Conservation (phyloP, 139 green algal genomes). For the Auxenochlorella pyrenoidosa region DNA sequence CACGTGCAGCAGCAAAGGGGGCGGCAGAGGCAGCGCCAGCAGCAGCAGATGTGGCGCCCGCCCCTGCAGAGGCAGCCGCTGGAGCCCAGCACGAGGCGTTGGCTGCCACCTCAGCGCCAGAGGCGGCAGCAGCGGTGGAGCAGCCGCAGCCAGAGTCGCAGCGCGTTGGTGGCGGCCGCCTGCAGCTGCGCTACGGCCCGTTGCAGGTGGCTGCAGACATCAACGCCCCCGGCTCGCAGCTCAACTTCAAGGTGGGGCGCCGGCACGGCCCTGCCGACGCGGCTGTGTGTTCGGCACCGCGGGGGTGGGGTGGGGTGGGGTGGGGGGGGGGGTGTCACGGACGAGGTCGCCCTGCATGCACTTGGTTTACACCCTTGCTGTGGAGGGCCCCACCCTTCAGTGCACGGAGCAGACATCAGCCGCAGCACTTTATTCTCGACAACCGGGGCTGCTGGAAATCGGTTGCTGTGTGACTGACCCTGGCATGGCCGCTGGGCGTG, state of each 20-base stretch:
- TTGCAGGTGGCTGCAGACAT: constrained; percentile 52
- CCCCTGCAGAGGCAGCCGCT: not conserved
- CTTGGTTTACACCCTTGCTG: too few species aligned
- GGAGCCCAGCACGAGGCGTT: not conserved
- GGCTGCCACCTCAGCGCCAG: not conserved
- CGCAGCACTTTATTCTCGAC: too few species aligned
- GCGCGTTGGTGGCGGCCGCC: constrained; percentile 45
- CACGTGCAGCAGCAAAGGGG: not conserved
- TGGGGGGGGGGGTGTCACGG: not conserved
- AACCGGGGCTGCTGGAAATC: too few species aligned
- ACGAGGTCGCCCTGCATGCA: too few species aligned
- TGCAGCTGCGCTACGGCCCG: constrained; percentile 62
- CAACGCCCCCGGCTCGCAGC: constrained; percentile 18
- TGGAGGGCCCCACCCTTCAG: too few species aligned
- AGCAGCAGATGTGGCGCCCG: not conserved
- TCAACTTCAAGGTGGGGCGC: constrained; percentile 40
- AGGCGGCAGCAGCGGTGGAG: not conserved
- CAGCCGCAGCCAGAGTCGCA: not conserved
- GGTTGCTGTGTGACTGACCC: too few species aligned
- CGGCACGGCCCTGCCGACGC: not conserved
- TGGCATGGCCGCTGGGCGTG: too few species aligned
- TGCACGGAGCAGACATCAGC: too few species aligned
- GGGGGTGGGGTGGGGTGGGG: too few species aligned
- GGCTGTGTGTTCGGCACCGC: too few species aligned
- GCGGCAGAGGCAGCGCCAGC: not conserved